A percentile compares a stretch with the other conserved stretches of the same genome.
phyloP scores from a whole-genome alignment of 208 protist genomes.

The Balamuthia mandrillaris region DNA sequence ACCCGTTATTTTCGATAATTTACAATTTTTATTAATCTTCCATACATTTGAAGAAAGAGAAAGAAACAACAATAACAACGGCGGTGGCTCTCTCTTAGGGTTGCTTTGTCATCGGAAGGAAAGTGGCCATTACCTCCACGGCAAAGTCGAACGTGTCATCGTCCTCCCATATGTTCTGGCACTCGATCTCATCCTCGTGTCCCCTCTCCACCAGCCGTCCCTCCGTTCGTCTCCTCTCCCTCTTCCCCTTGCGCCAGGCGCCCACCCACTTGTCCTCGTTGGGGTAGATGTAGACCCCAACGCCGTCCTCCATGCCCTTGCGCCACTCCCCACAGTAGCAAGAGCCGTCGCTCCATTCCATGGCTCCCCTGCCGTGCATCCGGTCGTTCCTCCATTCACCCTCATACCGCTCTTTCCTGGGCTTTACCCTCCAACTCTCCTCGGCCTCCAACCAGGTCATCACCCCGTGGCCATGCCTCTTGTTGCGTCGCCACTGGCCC shows the following conservation, averaged over 20 bases:
- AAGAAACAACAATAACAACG: too few species aligned
- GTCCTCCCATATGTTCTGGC: too few species aligned
- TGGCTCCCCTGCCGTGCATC: neutral
- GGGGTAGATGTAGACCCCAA: neutral
- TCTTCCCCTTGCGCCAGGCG: neutral
- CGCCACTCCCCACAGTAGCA: constrained; percentile 7
- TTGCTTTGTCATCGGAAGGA: too few species aligned
- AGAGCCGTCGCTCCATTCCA: neutral
- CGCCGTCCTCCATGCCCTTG: neutral
- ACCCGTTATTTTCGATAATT: too few species aligned
- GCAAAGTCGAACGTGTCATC: too few species aligned
- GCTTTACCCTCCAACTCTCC: too few species aligned
- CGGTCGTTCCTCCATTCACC: neutral
- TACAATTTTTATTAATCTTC: too few species aligned
- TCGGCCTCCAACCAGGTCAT: neutral
- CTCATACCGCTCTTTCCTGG: neutral
- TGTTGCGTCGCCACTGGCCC: neutral
- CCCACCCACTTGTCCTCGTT: neutral
- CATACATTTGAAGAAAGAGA: too few species aligned
- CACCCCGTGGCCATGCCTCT: neutral
- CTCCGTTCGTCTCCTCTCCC: neutral
- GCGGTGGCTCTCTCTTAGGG: too few species aligned
- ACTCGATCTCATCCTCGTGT: too few species aligned
- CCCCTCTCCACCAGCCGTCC: too few species aligned
- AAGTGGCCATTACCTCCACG: too few species aligned